phyloP scores from a whole-genome alignment of 345 rosid species.

The Laguncularia racemosa region DNA sequence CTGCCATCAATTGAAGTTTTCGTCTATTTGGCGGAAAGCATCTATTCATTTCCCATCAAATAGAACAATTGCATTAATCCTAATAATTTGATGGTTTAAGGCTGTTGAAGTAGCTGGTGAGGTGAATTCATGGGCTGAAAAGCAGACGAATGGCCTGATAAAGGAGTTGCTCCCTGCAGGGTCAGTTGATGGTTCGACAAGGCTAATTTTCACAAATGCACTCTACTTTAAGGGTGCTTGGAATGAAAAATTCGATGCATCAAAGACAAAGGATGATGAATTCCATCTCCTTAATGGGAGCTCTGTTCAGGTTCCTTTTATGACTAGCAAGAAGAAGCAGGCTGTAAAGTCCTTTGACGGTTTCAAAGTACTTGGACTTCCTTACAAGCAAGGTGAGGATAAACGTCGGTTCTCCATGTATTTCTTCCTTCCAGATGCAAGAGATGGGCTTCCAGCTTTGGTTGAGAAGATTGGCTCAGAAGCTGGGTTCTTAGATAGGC shows the following conservation, averaged over 20 bases:
- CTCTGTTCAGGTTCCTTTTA: conserved; percentile 50
- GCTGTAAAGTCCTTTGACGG: conserved; percentile 32
- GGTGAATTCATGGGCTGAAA: conserved; percentile 77
- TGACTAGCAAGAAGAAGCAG: conserved; percentile 73
- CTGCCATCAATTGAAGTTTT: no score
- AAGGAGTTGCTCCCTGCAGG: conserved; percentile 63
- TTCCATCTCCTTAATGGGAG: conserved; percentile 56
- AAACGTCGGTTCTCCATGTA: conserved; percentile 62
- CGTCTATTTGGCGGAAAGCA: no score
- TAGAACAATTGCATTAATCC: neutral
- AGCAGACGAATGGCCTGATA: conserved; percentile 64
- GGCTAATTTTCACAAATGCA: conserved; percentile 66
- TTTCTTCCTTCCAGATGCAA: conserved; percentile 56
- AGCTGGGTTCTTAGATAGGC: conserved; percentile 11
- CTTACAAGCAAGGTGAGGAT: conserved; percentile 67
- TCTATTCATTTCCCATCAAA: no score
- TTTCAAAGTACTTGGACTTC: conserved; percentile 71
- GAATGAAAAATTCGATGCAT: conserved; percentile 54
- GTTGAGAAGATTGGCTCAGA: conserved; percentile 13
- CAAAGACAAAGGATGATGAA: conserved; percentile 42
- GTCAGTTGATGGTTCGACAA: conserved; percentile 43
- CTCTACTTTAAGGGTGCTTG: conserved; percentile 83
- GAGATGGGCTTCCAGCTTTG: conserved; percentile 10
- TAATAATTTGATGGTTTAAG: conserved; percentile 23
- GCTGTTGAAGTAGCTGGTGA: conserved; percentile 52